Base-by-base conservation (phyloP, 139 green algal species). In the Chlamydomonas sphaeroides region DNA sequence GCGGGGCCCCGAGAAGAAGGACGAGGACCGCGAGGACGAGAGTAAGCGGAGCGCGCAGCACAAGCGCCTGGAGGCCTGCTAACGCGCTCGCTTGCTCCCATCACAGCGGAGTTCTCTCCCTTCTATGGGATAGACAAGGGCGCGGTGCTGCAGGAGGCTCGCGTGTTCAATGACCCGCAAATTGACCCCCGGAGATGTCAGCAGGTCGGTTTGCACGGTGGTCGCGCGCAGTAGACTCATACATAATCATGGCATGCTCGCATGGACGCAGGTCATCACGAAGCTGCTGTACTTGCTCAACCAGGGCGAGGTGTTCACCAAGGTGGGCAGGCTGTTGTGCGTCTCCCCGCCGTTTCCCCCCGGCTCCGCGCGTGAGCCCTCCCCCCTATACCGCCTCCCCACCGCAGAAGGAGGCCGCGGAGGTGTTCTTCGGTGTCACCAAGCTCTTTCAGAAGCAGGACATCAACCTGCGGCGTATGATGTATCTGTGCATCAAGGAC, bases 91-190 rank as follows among this genome's bases (percentile, higher is more conserved):
- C n/a, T n/a, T n/a, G n/a, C n/a, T n/a, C n/a, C n/a, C n/a, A n/a
- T 80, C 53, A 86, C 94, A 98, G 96, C 91, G 36, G 97, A 99
- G 89, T 99, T 98, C 87, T 99, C 97, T 0, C 97, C 97, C 20
- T 99, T 99, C 84, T 99, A 96, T 75, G 97, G 97, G 48, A 99
- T 99, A 39, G 97, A 99, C 87, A 99, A 99, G 90, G 97, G 96
- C 3, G 92, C 93, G 25, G 97, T 99, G n/a, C 91, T 99, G 39
- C 97, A 99, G 88, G 97, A 99, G 83, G 92, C 97, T 8, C 89
- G 97, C 32, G 90, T 96, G 51, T 99, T 99, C 87, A 96, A 99
- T 80, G 94, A 98, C 71, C 86, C 93, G 0, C 95, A 99, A 66
- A 91, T 99, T 41, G 97, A 99, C 84, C 83, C 97, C 28, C 89